phyloP scores from a whole-genome alignment of 208 protist genomes.

The Wallacemonas collosoma region DNA sequence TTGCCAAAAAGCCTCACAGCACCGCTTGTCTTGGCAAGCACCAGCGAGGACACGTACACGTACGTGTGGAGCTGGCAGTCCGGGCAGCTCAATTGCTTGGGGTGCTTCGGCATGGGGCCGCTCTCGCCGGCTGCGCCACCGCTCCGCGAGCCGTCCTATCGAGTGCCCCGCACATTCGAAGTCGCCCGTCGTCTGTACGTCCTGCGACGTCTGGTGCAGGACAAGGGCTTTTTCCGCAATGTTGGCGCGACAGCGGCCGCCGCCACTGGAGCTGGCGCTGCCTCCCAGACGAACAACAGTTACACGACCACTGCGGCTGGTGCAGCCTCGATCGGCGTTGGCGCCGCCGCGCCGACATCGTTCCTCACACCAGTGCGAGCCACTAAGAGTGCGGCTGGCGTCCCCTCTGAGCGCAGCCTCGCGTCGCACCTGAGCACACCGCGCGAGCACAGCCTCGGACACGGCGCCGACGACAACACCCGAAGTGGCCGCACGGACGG shows the following conservation, averaged over 20 bases:
- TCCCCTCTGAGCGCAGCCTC: not conserved
- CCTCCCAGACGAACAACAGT: too few relatives aligned
- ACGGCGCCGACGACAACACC: not conserved
- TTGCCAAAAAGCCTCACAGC: not conserved
- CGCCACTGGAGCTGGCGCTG: not conserved
- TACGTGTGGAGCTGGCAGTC: constrained; percentile 56
- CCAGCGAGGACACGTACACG: constrained; percentile 58
- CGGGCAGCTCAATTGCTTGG: constrained; percentile 47
- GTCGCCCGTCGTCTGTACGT: constrained; percentile 54
- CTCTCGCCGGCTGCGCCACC: constrained; percentile 30
- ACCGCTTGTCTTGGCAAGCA: constrained; percentile 41
- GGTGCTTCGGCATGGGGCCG: constrained; percentile 55
- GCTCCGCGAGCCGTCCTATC: constrained; percentile 25
- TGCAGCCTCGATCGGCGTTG: too few relatives aligned
- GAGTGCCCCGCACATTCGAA: constrained; percentile 34
- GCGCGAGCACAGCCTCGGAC: not conserved
- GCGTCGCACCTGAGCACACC: not conserved
- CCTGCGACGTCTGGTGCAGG: constrained; percentile 38
- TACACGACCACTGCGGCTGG: too few relatives aligned
- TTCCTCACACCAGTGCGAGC: too few relatives aligned
- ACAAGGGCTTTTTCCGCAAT: constrained; percentile 24
- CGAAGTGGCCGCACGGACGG: not conserved
- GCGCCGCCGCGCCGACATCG: too few relatives aligned
- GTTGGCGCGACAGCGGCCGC: not conserved
- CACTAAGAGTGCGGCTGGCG: too few relatives aligned